Evolutionary conservation across 139 green algal species (phyloP).

Genomic region (Closterium sp.): DNA sequence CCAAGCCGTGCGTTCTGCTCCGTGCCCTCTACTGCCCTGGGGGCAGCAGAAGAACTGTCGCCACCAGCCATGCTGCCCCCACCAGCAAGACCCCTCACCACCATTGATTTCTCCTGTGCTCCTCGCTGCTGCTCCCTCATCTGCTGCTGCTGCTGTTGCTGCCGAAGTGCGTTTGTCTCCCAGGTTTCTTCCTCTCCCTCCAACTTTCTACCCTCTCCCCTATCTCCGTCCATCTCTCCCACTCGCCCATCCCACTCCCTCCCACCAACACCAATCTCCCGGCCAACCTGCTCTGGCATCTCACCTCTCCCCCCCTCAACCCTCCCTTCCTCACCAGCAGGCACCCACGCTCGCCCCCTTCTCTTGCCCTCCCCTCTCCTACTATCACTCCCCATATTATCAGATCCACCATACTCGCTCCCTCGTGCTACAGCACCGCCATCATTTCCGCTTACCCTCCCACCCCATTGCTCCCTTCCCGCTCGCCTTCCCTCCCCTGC

Average conservation of each 20-base stretch:
- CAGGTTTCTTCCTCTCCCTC: slow-evolving; percentile 6
- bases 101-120: not conserved
- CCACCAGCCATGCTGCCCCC: no score
- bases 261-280: not conserved
- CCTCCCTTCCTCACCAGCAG: not conserved
- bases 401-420: not conserved
- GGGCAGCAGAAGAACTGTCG: not conserved
- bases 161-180: not conserved
- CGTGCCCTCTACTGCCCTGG: not conserved
- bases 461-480: not conserved
- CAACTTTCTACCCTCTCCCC: slow-evolving; percentile 5
- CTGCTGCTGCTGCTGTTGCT: not conserved
- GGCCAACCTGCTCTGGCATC: not conserved
- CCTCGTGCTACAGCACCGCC: not conserved
- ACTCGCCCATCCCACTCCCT: not conserved
- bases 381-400: not conserved
- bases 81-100: not conserved
- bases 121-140: slow-evolving; percentile 8
- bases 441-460: not conserved
- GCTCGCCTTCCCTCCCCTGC: not conserved
- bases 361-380: slow-evolving; percentile 14
- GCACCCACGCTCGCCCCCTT: not conserved
- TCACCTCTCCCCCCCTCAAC: slow-evolving; percentile 10
- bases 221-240: slow-evolving; percentile 11
- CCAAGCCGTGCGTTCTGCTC: not conserved